Evolutionary conservation across 352 stramenopile species (phyloP).

Genomic region (Pythium rhizo-oryzae): DNA sequence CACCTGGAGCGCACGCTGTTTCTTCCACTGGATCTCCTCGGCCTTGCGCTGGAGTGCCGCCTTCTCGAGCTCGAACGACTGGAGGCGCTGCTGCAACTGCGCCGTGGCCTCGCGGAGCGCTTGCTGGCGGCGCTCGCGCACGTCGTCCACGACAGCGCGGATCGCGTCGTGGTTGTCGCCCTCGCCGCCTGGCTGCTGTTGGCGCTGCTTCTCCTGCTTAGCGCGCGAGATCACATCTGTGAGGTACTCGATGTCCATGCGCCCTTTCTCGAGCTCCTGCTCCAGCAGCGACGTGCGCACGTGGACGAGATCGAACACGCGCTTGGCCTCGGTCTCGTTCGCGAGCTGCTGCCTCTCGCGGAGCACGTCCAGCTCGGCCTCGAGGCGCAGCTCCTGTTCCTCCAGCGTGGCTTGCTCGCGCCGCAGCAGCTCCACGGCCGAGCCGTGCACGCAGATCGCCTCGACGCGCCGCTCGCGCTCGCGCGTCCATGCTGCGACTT

Average conservation of each 20-base stretch:
- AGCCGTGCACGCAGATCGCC: conserved; percentile 33
- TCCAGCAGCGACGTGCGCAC: conserved; percentile 46
- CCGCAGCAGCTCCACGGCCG: conserved; percentile 27
- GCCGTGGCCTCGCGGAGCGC: conserved; percentile 39
- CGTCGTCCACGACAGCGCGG: conserved; percentile 34
- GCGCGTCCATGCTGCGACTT: conserved; percentile 39
- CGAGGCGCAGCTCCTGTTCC: conserved; percentile 41
- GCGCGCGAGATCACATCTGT: conserved; percentile 37
- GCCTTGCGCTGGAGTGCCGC: conserved; percentile 35
- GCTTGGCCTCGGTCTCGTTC: conserved; percentile 41
- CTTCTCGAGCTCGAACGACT: conserved; percentile 45
- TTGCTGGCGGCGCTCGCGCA: conserved; percentile 38
- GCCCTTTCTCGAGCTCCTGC: conserved; percentile 46
- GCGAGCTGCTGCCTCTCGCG: conserved; percentile 43
- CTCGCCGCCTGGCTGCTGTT: background rate
- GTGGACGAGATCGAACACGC: conserved; percentile 51
- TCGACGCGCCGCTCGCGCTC: conserved; percentile 46
- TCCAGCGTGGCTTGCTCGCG: conserved; percentile 38
- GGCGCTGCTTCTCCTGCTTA: background rate
- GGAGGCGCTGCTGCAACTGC: conserved; percentile 40
- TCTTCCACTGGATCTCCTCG: conserved; percentile 38
- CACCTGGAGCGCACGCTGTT: conserved; percentile 56
- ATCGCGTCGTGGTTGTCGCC: background rate
- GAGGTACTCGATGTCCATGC: conserved; percentile 52
- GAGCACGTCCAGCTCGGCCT: conserved; percentile 52